These are phyloP conservation scores for Trametes cingulata DNA, from an alignment of 768 basidiomycete species.

Conservation along the genomic window DNA sequence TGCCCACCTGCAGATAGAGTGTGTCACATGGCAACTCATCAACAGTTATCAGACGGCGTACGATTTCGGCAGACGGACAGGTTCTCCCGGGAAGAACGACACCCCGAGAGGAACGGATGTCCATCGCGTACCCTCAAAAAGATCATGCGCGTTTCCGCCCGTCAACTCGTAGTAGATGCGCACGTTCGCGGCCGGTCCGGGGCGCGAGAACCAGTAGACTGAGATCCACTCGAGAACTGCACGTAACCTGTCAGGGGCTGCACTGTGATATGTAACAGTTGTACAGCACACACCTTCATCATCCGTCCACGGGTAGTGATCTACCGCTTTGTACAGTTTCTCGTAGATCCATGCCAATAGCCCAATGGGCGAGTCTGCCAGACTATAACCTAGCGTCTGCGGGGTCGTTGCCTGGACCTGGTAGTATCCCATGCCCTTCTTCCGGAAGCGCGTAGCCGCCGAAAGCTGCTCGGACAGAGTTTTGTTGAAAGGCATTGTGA, in stretches of 20 bases:
- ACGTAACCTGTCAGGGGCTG: constrained; percentile 10
- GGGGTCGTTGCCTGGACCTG: constrained; percentile 33
- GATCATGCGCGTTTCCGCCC: not conserved
- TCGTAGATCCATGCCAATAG: constrained; percentile 36
- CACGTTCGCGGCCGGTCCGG: constrained; percentile 32
- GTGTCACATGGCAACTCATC: not conserved
- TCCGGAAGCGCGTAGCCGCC: constrained; percentile 26
- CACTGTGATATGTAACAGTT: not conserved
- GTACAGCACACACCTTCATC: constrained; percentile 39
- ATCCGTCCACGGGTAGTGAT: constrained; percentile 55
- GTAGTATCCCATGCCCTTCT: constrained; percentile 34
- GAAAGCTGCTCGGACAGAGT: constrained; percentile 37
- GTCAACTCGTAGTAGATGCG: constrained; percentile 34
- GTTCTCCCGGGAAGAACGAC: constrained; percentile 35
- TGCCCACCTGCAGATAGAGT: not conserved
- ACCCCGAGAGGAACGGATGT: constrained; percentile 31
- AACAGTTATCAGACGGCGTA: constrained; percentile 7
- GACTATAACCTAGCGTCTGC: constrained; percentile 44
- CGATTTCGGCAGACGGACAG: constrained; percentile 22
- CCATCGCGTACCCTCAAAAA: constrained; percentile 9
- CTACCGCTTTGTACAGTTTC: constrained; percentile 32
- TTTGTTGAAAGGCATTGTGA: constrained; percentile 33
- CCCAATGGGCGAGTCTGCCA: constrained; percentile 57
- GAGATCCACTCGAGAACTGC: constrained; percentile 40
- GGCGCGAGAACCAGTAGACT: constrained; percentile 37